Base-by-base conservation (phyloP, 2,329 filamentous ascomycete genomes). In the Ustilaginoidea virens region DNA sequence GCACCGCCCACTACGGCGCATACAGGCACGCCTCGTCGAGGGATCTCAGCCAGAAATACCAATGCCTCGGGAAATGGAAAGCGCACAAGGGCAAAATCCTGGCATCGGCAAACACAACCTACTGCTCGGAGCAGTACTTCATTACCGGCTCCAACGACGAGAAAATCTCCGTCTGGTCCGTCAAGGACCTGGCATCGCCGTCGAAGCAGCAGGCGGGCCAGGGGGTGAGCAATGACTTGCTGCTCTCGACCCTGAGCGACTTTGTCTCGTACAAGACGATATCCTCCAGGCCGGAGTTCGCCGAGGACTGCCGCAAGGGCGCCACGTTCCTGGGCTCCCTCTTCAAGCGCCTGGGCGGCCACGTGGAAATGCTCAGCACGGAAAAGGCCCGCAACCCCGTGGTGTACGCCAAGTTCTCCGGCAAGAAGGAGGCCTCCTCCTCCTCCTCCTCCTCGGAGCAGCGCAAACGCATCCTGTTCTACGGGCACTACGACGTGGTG, bases 401-500 rank as follows among this genome's bases (percentile, higher is more conserved):
- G n/a, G 85, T 98, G 0, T 78, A 80, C 40, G 90, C 90, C 23
- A 80, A 77, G 34, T 98, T 98, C 49, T 70, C 71, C 25, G 85
- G 79, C 4, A 90, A 75, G 51, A 72, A 66, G 35, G 65, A 72
- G 8, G 69, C 73, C 1, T n/a, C n/a, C n/a, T n/a, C n/a, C n/a
- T n/a, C n/a, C n/a, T n/a, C n/a, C n/a, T n/a, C n/a, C n/a, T n/a
- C n/a, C n/a, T 58, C 69, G 0, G 64, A 69, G 16, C 61, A 70
- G 16, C 69, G 81, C 12, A 93, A 90, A 55, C 85, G 82, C 17
- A 81, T 96, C 7, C 59, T 98, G 0, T 98, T 98, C 49, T 98
- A 98, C 46, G 90, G 92, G 0, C 90, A 98, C 49, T 98, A 98
- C 58, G 90, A 98, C 47, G 86, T 98, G 3, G 90, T 98, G 4